Base-by-base conservation (phyloP, 73 alveolate species). In the Uronychia binucleata region DNA sequence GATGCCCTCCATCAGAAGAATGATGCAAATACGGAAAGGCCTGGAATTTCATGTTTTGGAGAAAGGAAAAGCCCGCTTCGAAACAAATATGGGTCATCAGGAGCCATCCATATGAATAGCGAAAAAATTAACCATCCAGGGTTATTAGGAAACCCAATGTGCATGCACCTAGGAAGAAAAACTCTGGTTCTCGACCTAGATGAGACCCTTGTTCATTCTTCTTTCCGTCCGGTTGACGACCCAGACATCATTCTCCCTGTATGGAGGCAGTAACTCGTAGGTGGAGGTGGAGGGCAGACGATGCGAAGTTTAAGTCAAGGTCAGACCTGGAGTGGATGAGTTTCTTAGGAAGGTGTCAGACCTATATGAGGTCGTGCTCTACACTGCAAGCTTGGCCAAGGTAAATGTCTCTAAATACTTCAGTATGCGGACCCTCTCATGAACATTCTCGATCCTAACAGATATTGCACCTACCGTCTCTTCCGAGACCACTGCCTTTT, bases 131-230 rank as follows among this genome's bases (percentile, higher is more conserved):
- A n/a, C n/a, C n/a, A n/a, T n/a, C n/a, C n/a, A n/a, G n/a, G n/a
- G n/a, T n/a, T n/a, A n/a, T n/a, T n/a, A n/a, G n/a, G n/a, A n/a
- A n/a, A n/a, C n/a, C n/a, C n/a, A n/a, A n/a, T n/a, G n/a, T n/a
- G n/a, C n/a, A n/a, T n/a, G n/a, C 67, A n/a, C 75, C 0, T 19
- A 74, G 81, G 27, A 31, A 91, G 87, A 67, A 93, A 93, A 60
- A 86, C 94, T 8, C 77, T 91, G 28, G 90, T 93, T 0, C 78
- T 93, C 11, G 97, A 93, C 78, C 82, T 93, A 75, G 97, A 93
- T 86, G 97, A 93, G 75, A 93, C 97, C 1, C 89, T 90, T n/a
- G 97, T 91, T 33, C 97, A 93, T 46, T 90, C 96, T 46, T 93
- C 92, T 30, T 91, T 91, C 59, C 27, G 59, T 31, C 89, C 80